These are phyloP conservation scores for Poa pratensis DNA, from an alignment of 176 grass and related monocot species.

Conservation along the genomic window DNA sequence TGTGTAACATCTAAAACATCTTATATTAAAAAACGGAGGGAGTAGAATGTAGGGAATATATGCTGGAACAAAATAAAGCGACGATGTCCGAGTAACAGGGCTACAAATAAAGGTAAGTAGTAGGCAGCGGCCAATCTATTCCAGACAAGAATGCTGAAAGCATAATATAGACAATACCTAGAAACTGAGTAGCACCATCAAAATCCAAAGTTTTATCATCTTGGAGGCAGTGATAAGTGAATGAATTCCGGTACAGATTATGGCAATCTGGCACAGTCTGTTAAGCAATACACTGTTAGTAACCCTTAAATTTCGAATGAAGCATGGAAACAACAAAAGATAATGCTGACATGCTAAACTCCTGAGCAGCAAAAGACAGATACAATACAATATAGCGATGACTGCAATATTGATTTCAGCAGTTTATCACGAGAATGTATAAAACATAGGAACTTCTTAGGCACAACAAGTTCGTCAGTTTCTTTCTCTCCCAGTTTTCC, in stretches of 20 bases:
- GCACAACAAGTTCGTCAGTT: neutral
- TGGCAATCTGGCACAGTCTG: slow-evolving; percentile 72
- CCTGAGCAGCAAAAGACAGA: slow-evolving; percentile 13
- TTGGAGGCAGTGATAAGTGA: slow-evolving; percentile 63
- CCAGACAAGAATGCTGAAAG: slow-evolving; percentile 37
- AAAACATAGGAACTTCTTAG: slow-evolving; percentile 9
- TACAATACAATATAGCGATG: neutral
- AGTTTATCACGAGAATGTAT: slow-evolving; percentile 28
- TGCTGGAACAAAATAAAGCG: slow-evolving; percentile 19
- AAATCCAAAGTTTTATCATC: slow-evolving; percentile 66
- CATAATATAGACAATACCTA: slow-evolving; percentile 54
- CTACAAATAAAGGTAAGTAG: slow-evolving; percentile 10
- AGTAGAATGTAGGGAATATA: slow-evolving; percentile 1
- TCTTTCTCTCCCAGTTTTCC: neutral
- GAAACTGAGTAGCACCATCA: slow-evolving; percentile 64
- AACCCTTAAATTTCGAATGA: slow-evolving; percentile 39
- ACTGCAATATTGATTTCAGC: neutral
- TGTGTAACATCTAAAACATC: too few relatives aligned
- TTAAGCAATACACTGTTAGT: slow-evolving; percentile 33
- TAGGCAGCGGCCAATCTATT: slow-evolving; percentile 20
- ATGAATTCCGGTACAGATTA: slow-evolving; percentile 63
- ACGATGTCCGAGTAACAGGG: slow-evolving; percentile 19
- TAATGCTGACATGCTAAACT: slow-evolving; percentile 16
- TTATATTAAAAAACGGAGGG: too few relatives aligned
- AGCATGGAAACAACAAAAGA: slow-evolving; percentile 6